Percentiles rank a stretch among this genome's conserved stretches.
Conservation (phyloP, 2,329 filamentous ascomycete species). For the Alternaria hordeiaustralica region DNA sequence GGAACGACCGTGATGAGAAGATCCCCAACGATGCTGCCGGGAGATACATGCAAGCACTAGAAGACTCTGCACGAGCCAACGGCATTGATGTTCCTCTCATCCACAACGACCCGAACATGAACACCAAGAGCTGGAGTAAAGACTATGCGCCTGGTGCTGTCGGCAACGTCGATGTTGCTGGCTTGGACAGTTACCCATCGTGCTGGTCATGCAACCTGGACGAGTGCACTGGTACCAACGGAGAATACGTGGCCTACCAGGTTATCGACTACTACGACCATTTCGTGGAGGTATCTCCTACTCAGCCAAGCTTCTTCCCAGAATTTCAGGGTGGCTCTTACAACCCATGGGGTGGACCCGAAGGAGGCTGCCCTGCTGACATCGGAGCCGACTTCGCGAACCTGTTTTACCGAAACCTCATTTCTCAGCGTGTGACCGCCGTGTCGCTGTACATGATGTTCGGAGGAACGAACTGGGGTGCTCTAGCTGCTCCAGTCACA, state of each 20-base stretch:
- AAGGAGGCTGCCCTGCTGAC: constrained; percentile 61
- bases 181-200: constrained; percentile 60
- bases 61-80: constrained; percentile 60
- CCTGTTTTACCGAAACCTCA: constrained; percentile 68
- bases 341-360: constrained; percentile 67
- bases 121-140: constrained; percentile 64
- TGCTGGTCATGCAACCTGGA: constrained; percentile 70
- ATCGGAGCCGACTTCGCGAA: constrained; percentile 67
- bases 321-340: constrained; percentile 68
- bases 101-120: constrained; percentile 67
- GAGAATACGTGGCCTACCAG: constrained; percentile 63
- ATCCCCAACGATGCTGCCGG: constrained; percentile 58
- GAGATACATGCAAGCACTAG: constrained; percentile 64
- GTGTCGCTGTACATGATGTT: constrained; percentile 70
- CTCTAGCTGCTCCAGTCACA: constrained; percentile 63
- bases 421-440: constrained; percentile 65
- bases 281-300: constrained; percentile 51
- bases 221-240: constrained; percentile 67
- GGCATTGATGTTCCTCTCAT: constrained; percentile 66
- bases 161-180: constrained; percentile 63
- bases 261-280: constrained; percentile 57
- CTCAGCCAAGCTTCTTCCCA: constrained; percentile 62
- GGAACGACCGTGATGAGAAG: constrained; percentile 45
- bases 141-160: constrained; percentile 61
- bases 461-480: constrained; percentile 70